Base-by-base conservation (phyloP, 2,329 filamentous ascomycete genomes). In the Waltergamsia citrina region DNA sequence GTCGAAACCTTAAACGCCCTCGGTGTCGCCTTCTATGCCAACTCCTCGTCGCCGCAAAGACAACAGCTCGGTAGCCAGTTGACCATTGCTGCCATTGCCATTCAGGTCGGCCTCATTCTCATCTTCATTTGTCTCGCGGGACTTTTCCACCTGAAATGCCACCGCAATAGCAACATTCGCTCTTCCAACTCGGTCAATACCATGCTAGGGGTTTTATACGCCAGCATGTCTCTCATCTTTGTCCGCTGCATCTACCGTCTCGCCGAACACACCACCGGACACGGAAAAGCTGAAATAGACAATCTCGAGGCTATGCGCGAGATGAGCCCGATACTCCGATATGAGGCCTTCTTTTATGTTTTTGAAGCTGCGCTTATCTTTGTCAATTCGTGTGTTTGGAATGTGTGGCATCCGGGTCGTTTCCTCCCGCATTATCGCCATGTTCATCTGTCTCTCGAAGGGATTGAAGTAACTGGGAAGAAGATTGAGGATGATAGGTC, bases 321-420 rank as follows among this genome's bases (percentile, higher is more conserved):
- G 22, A 40, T 69, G 2, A 63, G 57, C 9, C 61, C 67, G 0
- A 51, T 72, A 16, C 38, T 75, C n/a, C 59, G 68, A 16, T 69
- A 74, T 41, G 71, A 78, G 49, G 71, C 63, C 62, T 76, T 65
- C 50, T 77, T 77, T 40, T 74, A 69, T 43, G 58, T 75, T 15
- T 76, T 76, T 38, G 72, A 78, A 52, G 66, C 60, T 2, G 41
- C 47, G 0, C 47, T 73, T 10, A 76, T 76, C 72, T 43, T 74
- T 1, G 26, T 44, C 29, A 76, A 76, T 42, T 56, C 57, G 8
- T 49, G 58, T 21, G 45, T 76, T 42, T 59, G 70, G 48, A 76
- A 74, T 38, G 25, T 59, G 3, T 52, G 63, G 5, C 67, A 75
- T 40, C 71, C 71, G 16, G 57, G 70, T 23, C 55, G 56, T 20